Evolutionary conservation across 768 basidiomycete species (phyloP).

Genomic region (Leccinum sublutescens): DNA sequence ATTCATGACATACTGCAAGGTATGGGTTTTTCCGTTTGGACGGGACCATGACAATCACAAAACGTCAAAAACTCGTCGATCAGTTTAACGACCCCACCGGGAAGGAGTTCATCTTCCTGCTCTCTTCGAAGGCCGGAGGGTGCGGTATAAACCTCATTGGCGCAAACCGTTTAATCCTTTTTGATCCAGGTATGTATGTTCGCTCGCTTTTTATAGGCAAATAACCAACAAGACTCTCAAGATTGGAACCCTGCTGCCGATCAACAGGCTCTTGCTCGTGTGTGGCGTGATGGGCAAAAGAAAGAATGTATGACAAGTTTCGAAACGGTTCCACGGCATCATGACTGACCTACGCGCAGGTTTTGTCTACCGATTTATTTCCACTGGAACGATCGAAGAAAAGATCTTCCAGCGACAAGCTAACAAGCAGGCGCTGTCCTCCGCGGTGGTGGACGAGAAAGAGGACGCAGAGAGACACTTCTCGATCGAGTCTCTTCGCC

Average conservation of each 20-base stretch:
- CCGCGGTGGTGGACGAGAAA: conserved; percentile 97
- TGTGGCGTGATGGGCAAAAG: conserved; percentile 99
- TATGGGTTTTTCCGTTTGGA: conserved; percentile 93
- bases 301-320: conserved; percentile 78
- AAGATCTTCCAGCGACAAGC: conserved; percentile 99
- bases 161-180: conserved; percentile 91
- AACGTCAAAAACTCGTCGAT: conserved; percentile 94
- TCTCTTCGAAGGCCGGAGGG: conserved; percentile 95
- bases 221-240: conserved; percentile 27
- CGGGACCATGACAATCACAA: conserved; percentile 88
- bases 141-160: conserved; percentile 97
- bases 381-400: conserved; percentile 96
- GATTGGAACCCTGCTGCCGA: conserved; percentile 99
- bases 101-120: conserved; percentile 90
- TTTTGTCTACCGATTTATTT: conserved; percentile 98
- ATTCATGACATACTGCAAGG: conserved; percentile 38
- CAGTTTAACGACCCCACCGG: conserved; percentile 93
- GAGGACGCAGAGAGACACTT: conserved; percentile 96
- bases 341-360: conserved; percentile 43
- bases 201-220: background rate
- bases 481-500: conserved; percentile 81
- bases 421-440: conserved; percentile 93
- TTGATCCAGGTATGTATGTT: conserved; percentile 76
- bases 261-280: conserved; percentile 96
- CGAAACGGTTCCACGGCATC: background rate